A percentile compares a stretch with the other conserved stretches of the same genome.
phyloP scores from a whole-genome alignment of 73 alveolate genomes.

The Paramecium sonneborni region DNA sequence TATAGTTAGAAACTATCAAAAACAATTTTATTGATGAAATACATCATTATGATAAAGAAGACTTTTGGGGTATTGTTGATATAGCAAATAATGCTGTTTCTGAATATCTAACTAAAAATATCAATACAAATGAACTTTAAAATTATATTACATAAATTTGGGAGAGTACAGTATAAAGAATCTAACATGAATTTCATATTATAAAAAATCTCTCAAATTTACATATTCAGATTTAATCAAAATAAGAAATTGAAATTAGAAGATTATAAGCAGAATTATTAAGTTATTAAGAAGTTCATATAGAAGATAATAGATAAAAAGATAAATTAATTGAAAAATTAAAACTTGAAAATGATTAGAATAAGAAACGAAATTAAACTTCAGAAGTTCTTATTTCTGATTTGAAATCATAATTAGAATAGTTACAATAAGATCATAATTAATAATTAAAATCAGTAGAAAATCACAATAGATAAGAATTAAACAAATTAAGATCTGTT shows the following conservation, averaged over 20 bases:
- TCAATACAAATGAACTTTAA: background rate
- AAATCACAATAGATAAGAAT: background rate
- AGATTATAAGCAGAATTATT: background rate
- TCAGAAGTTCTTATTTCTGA: background rate
- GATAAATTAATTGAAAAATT: background rate
- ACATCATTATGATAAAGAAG: background rate
- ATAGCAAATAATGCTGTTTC: conserved; percentile 30
- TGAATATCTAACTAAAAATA: background rate
- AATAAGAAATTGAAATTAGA: conserved; percentile 17
- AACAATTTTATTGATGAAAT: background rate
- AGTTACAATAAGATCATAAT: background rate
- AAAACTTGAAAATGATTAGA: background rate
- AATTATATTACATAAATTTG: background rate
- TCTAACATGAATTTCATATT: background rate
- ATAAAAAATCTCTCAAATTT: background rate
- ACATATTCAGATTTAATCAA: background rate
- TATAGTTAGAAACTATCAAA: background rate
- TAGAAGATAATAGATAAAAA: background rate
- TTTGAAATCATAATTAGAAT: background rate
- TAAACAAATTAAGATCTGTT: background rate
- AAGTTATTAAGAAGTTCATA: no score
- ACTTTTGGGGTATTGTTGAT: conserved; percentile 58
- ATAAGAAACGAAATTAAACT: background rate
- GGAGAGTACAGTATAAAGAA: background rate
- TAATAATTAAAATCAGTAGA: background rate